Base-by-base conservation (phyloP, 2,329 filamentous ascomycete species). In the Drechslerella dactyloides region DNA sequence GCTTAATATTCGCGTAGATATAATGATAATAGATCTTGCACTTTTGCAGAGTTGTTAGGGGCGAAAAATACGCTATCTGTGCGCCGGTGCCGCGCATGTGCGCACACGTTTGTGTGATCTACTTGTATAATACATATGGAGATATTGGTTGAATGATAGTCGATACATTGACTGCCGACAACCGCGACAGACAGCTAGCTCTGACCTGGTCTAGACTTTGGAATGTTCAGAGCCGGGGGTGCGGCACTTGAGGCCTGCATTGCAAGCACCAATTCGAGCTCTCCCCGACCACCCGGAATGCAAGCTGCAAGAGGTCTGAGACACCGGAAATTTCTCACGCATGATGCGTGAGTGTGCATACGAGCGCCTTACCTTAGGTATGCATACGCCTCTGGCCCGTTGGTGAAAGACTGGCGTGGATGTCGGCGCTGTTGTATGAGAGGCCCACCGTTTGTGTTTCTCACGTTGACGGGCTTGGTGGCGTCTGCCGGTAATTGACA, bases 241-340 rank as follows among this genome's bases (percentile, higher is more conserved):
- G 19, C 2, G 44, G 17, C 19, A 19, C 19, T 48, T 21, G 15
- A 48, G 8, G 19, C n/a, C 37, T 42, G 44, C 19, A 21, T 21
- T 48, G 15, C 21, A 33, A 33, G 44, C 44, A 21, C 44, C 4
- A 15, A 5, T 4, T 15, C 19, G 17, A 15, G n/a, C 44, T 48
- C 44, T 19, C 44, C n/a, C 44, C 44, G 19, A 10, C 44, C 44
- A 48, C 44, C 17, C 21, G 44, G 44, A 48, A 48, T 48, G 44
- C 19, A 48, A 21, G 17, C n/a, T 48, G 44, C 17, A 21, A 23
- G 19, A 19, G 15, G 15, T 19, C 44, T 23, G 8, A 48, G 44
- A 23, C 44, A 48, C 19, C 19, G 6, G 11, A 42, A 13, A 42
- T 19, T 48, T 21, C 17, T 6, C 11, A 11, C 2, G 19, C 11